Base-by-base conservation (phyloP, 148 eudicot genomes). In the Pharnaceum exiguum region DNA sequence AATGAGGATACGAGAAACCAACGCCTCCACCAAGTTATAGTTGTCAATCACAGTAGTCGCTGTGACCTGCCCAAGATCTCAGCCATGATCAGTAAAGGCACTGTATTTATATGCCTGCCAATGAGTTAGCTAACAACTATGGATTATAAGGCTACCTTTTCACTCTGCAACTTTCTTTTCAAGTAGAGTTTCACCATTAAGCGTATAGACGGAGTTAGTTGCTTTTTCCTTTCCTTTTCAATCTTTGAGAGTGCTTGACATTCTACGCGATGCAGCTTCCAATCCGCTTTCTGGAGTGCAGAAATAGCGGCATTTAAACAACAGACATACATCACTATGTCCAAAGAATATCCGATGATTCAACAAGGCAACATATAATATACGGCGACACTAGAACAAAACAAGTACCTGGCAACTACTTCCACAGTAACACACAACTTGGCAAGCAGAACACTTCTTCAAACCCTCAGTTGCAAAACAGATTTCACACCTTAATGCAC, bases 1-100 rank as follows among this genome's bases (percentile, higher is more conserved):
- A 28, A 60, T 26, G 62, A 77, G 98, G 96, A 93, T 91, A 91
- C 98, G 98, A 55, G 96, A 85, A 25, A 87, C 86, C 75, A 93
- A 81, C 38, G 84, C 77, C 70, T 85, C 84, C 69, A 93, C 76
- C 63, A 75, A 71, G 33, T 62, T 61, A 78, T 85, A 88, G 78
- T 83, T 85, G 76, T 88, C 95, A 26, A 81, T 81, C 48, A 68
- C 77, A 59, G 86, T 66, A 54, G 59, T 51, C 36, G 82, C 79
- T 53, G 85, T 66, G 55, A 76, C 67, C 96, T 93, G 81, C 46
- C 53, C 68, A 33, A 40, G 5, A 27, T 25, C 50, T 44, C 35
- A 50, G 60, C 30, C 11, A 26, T 2, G 24, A 48, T 26, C 18
- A 25, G 15, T 31, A 42, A 17, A 17, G n/a, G n/a, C n/a, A n/a